phyloP scores from a whole-genome alignment of 441 rosid species.

The Omphalea diandra region DNA sequence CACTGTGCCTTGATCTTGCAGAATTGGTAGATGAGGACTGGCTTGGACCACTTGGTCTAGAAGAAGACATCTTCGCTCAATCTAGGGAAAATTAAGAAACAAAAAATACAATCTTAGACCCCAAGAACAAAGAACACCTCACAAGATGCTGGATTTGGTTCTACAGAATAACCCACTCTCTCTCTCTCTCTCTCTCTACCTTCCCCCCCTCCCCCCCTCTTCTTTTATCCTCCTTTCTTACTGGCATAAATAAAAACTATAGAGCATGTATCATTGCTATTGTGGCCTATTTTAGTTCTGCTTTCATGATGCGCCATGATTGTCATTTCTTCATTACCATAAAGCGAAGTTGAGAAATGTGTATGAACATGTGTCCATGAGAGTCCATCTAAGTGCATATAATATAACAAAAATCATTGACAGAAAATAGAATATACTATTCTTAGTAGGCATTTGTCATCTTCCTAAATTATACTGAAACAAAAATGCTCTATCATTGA shows the following conservation, averaged over 20 bases:
- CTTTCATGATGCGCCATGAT: not conserved
- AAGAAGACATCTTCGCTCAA: conserved; percentile 64
- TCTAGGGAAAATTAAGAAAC: not conserved
- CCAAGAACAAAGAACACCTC: not conserved
- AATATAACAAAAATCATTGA: conserved; percentile 15
- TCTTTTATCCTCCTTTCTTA: not conserved
- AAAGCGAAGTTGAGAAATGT: not conserved
- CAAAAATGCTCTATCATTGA: not conserved
- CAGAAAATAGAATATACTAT: conserved; percentile 3
- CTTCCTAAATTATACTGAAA: not conserved
- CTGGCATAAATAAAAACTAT: not conserved
- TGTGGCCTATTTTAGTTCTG: not conserved
- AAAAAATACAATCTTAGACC: conserved; percentile 10
- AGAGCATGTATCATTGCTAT: not conserved
- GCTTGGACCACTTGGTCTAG: conserved; percentile 58
- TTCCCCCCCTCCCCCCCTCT: no score
- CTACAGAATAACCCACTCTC: no score
- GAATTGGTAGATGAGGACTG: conserved; percentile 72
- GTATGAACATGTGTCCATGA: no score
- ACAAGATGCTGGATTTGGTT: conserved; percentile 1
- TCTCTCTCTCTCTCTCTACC: no score
- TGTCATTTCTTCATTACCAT: conserved; percentile 10
- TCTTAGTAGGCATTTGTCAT: not conserved
- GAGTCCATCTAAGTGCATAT: not conserved
- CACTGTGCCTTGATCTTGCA: conserved; percentile 77